These are phyloP conservation scores for Escallonia rubra DNA, from an alignment of 129 eudicot species.

Conservation along the genomic window DNA sequence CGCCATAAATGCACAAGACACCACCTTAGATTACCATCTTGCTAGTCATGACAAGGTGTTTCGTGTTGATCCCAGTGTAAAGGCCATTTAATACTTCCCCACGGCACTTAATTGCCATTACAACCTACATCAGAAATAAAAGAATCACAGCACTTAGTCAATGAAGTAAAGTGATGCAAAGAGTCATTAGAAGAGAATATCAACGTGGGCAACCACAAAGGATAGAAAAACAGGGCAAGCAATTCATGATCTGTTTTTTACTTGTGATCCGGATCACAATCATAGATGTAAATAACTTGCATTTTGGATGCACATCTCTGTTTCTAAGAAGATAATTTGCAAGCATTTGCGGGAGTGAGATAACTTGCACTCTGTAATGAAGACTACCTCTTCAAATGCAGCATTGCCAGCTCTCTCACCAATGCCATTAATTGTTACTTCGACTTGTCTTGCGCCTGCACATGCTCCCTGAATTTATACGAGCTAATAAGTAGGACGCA, in stretches of 20 bases:
- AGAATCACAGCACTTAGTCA: not conserved
- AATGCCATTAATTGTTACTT: constrained; percentile 89
- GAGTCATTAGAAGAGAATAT: not conserved
- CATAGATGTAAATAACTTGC: not conserved
- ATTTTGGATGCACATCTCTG: too few species aligned
- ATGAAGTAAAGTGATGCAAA: not conserved
- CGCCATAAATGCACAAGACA: not conserved
- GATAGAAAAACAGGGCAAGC: not conserved
- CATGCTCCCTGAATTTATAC: constrained; percentile 53
- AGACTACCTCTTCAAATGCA: constrained; percentile 85
- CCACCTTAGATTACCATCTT: constrained; percentile 57
- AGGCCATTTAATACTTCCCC: constrained; percentile 68
- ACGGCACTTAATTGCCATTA: constrained; percentile 87
- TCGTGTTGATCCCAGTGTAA: constrained; percentile 77
- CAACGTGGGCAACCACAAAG: not conserved
- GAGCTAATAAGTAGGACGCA: not conserved
- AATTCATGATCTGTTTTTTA: too few species aligned
- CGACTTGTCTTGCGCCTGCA: constrained; percentile 94
- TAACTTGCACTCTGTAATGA: not conserved
- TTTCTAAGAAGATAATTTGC: too few species aligned
- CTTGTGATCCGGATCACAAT: not conserved
- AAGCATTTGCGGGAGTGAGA: too few species aligned
- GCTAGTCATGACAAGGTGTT: constrained; percentile 76
- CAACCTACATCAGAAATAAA: constrained; percentile 50
- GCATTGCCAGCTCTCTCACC: constrained; percentile 99